A percentile compares a stretch with the other conserved stretches of the same genome.
These are phyloP conservation scores for Coprinopsis cinerea DNA, from an alignment of 768 basidiomycete genomes.

Conservation along the genomic window DNA sequence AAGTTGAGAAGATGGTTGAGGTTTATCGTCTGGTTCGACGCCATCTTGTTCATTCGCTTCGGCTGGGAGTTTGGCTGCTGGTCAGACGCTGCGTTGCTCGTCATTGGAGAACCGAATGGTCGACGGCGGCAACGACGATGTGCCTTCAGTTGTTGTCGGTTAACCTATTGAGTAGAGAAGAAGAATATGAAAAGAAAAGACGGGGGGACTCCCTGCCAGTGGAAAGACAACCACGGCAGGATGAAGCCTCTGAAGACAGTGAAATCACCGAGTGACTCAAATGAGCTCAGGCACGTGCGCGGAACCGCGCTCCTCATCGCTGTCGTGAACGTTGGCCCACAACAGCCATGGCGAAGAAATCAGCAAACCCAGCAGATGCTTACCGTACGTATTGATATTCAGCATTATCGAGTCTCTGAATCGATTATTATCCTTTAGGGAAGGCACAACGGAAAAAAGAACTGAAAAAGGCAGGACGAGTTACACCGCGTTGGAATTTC, in stretches of 20 bases:
- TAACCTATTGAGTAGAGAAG: no score
- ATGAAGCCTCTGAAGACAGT: slow-evolving; percentile 15
- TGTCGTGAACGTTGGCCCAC: slow-evolving; percentile 1
- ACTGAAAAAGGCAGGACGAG: slow-evolving; percentile 73
- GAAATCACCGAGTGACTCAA: slow-evolving; percentile 34
- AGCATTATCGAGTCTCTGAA: not conserved
- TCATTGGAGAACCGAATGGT: slow-evolving; percentile 33
- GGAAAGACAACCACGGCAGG: slow-evolving; percentile 34
- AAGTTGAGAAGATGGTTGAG: slow-evolving; percentile 91
- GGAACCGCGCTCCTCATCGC: slow-evolving; percentile 11
- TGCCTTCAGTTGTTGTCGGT: no score
- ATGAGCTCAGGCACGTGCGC: slow-evolving; percentile 27
- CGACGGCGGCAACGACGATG: no score
- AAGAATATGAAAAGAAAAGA: slow-evolving; percentile 5
- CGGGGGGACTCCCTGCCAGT: slow-evolving; percentile 41
- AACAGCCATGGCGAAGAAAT: slow-evolving; percentile 75
- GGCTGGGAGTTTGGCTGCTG: slow-evolving; percentile 30
- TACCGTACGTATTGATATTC: slow-evolving; percentile 53
- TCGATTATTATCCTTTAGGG: slow-evolving; percentile 40
- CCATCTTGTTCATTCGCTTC: slow-evolving; percentile 65
- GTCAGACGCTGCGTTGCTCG: slow-evolving; percentile 26
- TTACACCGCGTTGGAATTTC: not conserved
- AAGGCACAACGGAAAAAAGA: slow-evolving; percentile 94
- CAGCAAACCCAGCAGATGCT: slow-evolving; percentile 90
- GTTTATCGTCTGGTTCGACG: slow-evolving; percentile 52